Evolutionary conservation across 257 asterid genomes (phyloP).

Genomic region (Echium plantagineum): DNA sequence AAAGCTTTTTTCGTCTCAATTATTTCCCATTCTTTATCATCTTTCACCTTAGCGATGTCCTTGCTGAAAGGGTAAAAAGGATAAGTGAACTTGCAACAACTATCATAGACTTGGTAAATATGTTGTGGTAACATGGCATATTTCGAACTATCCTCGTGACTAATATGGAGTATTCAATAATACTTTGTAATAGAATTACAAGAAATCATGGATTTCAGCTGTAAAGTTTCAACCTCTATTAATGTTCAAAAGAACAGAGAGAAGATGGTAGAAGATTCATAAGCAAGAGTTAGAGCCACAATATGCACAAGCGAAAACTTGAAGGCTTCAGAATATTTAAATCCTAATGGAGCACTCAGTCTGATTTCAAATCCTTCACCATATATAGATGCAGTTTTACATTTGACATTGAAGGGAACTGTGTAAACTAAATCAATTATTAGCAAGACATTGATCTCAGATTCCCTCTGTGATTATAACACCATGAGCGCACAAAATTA

Average conservation of each 20-base stretch:
- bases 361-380: not conserved
- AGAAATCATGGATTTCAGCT: too few species aligned
- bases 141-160: not conserved
- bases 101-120: not conserved
- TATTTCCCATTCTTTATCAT: conserved; percentile 91
- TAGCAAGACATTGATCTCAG: not conserved
- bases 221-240: too few species aligned
- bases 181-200: not conserved
- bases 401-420: not conserved
- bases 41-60: conserved; percentile 86
- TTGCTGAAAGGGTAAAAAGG: conserved; percentile 30
- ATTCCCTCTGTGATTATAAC: too few species aligned
- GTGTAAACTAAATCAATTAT: not conserved
- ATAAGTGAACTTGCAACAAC: not conserved
- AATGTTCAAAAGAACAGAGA: too few species aligned
- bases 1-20: conserved; percentile 72
- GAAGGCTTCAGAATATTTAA: not conserved
- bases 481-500: too few species aligned
- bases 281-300: not conserved
- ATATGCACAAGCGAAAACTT: not conserved
- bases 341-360: not conserved
- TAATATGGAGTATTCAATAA: too few species aligned
- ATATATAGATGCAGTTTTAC: not conserved
- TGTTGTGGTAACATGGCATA: not conserved
- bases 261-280: too few species aligned